Evolutionary conservation across 257 asterid species (phyloP).

Genomic region (Haberlea rhodopensis): DNA sequence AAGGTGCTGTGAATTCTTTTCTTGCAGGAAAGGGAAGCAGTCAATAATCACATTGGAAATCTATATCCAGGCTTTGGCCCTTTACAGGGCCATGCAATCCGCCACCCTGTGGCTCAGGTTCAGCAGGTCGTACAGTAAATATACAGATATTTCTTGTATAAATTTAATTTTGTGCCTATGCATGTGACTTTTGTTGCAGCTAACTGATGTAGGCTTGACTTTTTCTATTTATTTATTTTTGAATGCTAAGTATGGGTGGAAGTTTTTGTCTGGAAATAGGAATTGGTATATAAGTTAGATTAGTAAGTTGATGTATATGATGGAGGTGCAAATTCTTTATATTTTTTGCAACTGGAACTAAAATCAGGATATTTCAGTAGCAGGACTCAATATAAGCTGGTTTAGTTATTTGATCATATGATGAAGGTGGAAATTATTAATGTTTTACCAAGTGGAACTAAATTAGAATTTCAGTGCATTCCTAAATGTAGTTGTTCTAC

Average conservation of each 20-base stretch:
- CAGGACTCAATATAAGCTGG: background rate
- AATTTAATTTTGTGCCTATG: slow-evolving; percentile 12
- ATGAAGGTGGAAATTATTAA: background rate
- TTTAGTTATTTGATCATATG: background rate
- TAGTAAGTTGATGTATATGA: background rate
- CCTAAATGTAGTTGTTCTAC: background rate
- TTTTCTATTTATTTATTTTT: background rate
- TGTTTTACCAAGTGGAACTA: background rate
- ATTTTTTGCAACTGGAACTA: too few species aligned
- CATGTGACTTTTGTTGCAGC: background rate
- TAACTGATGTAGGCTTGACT: slow-evolving; percentile 1
- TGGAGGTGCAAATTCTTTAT: background rate
- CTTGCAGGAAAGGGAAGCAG: slow-evolving; percentile 59
- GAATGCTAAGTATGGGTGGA: too few species aligned
- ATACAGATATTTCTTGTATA: background rate
- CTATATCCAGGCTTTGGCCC: slow-evolving; percentile 60
- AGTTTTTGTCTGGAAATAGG: background rate
- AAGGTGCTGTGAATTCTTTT: slow-evolving; percentile 10
- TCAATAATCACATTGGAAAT: slow-evolving; percentile 43
- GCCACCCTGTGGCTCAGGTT: slow-evolving; percentile 50
- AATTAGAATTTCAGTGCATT: background rate
- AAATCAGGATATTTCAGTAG: background rate
- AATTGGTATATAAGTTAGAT: background rate
- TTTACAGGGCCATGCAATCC: slow-evolving; percentile 54
- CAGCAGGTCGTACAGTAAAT: slow-evolving; percentile 43